Evolutionary conservation across 2,329 filamentous ascomycete genomes (phyloP), one percentile per base, ranked within the genome.

Genomic region (Rutstroemia sp.): DNA sequence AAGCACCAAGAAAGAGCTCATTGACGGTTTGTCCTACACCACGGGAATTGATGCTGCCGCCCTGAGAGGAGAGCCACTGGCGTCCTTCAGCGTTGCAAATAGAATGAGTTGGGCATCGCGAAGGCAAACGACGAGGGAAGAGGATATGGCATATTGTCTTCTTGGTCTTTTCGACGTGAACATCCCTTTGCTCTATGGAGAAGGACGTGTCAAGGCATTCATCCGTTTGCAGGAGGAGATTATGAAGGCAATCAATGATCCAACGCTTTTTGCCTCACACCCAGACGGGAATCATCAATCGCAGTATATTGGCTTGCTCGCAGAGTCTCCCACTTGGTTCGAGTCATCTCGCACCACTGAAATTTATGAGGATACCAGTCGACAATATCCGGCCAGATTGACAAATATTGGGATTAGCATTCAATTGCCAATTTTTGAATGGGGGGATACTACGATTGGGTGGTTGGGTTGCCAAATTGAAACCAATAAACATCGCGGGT

Each of bases 181-280:
- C 42, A 72, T 73, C 69, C 64, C 68, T 2, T 56, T 71, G 9
- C 59, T 71, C 0, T 73, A 71, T n/a, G 71, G 71, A 1, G 71
- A 72, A 36, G 69, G 69, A 6, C 7, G 9, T 8, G 46, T 25
- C 19, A 67, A 59, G 25, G 69, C 71, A 7, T 73, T 72, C 50
- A 50, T 63, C 1, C 64, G 70, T 10, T 58, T 73, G 1, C 69
- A 72, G 51, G 63, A 71, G 48, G 69, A 72, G 25, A 70, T 73
- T 14, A 58, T 73, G 25, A 25, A 25, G 6, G 25, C 25, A 25
- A 5, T 5, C 25, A 7, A 25, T 25, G 25, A 25, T 25, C 25
- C 5, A 4, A 25, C 25, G 4, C 25, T 25, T 25, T 25, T 25
- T 7, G 25, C 25, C 25, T 25, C 25, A 7, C 25, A 25, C 25